These are phyloP conservation scores for Athelia psychrophila DNA, from an alignment of 1,284 basidiomycete species.

Conservation along the genomic window DNA sequence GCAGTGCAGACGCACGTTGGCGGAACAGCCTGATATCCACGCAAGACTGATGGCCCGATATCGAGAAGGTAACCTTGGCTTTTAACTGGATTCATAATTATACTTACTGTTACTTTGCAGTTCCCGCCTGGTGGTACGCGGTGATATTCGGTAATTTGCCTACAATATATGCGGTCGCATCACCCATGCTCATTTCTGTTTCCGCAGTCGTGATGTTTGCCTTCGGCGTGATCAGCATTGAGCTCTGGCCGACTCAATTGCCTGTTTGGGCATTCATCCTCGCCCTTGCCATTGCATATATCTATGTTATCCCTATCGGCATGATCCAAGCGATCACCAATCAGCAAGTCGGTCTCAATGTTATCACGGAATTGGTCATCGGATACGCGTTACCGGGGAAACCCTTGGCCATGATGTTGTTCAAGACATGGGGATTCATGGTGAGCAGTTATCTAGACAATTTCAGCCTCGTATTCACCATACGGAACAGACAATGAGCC, in stretches of 20 bases:
- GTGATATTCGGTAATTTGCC: slow-evolving; percentile 29
- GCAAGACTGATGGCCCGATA: slow-evolving; percentile 67
- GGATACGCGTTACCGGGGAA: slow-evolving; percentile 40
- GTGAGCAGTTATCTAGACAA: slow-evolving; percentile 23
- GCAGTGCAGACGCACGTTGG: slow-evolving; percentile 53
- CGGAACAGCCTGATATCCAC: slow-evolving; percentile 84
- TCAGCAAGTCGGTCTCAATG: slow-evolving; percentile 31
- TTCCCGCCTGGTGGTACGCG: slow-evolving; percentile 75
- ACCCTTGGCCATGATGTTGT: slow-evolving; percentile 40
- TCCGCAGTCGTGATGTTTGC: slow-evolving; percentile 46
- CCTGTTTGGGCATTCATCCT: slow-evolving; percentile 61
- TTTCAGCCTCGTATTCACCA: slow-evolving; percentile 10
- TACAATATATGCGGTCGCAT: neutral
- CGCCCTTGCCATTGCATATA: slow-evolving; percentile 28
- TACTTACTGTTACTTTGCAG: slow-evolving; percentile 30
- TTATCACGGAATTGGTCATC: slow-evolving; percentile 46
- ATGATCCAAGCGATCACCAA: slow-evolving; percentile 49
- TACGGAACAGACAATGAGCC: slow-evolving; percentile 23
- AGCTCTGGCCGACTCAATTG: slow-evolving; percentile 65
- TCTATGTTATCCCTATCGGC: slow-evolving; percentile 56
- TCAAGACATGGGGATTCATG: slow-evolving; percentile 34
- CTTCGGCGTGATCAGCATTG: slow-evolving; percentile 66
- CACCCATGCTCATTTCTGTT: slow-evolving; percentile 2
- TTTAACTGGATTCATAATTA: slow-evolving; percentile 10
- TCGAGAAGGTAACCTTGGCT: slow-evolving; percentile 52